Evolutionary conservation across 495 filamentous ascomycete genomes (phyloP).

Genomic region (Articulospora tetracladia): DNA sequence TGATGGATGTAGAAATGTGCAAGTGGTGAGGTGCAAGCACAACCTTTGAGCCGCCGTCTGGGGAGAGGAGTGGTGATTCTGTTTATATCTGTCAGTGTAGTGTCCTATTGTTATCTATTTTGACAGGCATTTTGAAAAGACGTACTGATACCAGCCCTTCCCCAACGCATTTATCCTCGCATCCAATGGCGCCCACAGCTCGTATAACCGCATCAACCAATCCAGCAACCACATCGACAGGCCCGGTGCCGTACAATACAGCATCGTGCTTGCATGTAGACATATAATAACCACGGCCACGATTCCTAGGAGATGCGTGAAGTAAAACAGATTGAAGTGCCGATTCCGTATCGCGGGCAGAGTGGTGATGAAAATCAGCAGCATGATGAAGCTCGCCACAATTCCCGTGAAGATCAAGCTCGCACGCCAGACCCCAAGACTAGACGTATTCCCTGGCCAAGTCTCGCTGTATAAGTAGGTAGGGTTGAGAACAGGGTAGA

Average conservation of each 20-base stretch:
- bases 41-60: constrained; percentile 27
- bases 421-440: constrained; percentile 31
- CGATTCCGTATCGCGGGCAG: constrained; percentile 24
- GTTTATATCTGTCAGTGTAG: not conserved
- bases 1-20: constrained; percentile 34
- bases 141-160: constrained; percentile 31
- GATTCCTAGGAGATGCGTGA: constrained; percentile 29
- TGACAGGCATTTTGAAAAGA: no score
- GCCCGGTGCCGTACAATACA: constrained; percentile 31
- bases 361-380: constrained; percentile 26
- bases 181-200: constrained; percentile 24
- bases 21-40: constrained; percentile 29
- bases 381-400: constrained; percentile 21
- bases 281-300: constrained; percentile 29
- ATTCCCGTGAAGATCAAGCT: constrained; percentile 31
- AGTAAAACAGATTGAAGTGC: constrained; percentile 34
- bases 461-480: constrained; percentile 29
- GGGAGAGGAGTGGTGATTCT: constrained; percentile 28
- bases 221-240: constrained; percentile 31
- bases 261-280: constrained; percentile 33
- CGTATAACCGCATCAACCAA: constrained; percentile 30
- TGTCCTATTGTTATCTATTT: no score
- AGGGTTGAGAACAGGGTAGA: constrained; percentile 30
- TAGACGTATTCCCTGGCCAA: constrained; percentile 28
- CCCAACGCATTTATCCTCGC: constrained; percentile 24